phyloP scores from a whole-genome alignment of 225 moss, liverwort and hornwort genomes.

The Neckera pumila region DNA sequence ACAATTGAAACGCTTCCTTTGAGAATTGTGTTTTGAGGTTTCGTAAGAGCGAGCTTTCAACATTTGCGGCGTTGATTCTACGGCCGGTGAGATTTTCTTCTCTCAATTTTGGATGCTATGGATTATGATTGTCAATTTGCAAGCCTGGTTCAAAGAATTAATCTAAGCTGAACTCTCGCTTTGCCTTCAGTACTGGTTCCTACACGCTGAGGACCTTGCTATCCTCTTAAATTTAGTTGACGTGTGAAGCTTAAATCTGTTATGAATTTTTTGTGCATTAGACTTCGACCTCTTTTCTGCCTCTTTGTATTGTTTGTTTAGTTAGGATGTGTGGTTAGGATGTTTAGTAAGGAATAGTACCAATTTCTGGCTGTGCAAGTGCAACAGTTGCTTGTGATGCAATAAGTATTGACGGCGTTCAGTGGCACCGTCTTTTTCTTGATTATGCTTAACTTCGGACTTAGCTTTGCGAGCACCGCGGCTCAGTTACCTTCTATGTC shows the following conservation, averaged over 20 bases:
- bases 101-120: background rate
- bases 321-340: background rate
- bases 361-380: background rate
- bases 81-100: background rate
- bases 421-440: background rate
- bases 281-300: background rate
- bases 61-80: background rate
- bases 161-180: background rate
- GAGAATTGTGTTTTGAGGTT: background rate
- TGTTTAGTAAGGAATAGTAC: background rate
- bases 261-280: background rate
- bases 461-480: background rate
- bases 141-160: background rate
- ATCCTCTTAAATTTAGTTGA: background rate
- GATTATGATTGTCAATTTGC: background rate
- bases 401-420: background rate
- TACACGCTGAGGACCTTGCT: background rate
- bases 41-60: background rate
- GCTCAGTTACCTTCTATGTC: background rate
- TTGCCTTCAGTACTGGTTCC: background rate
- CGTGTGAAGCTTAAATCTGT: background rate
- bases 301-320: background rate
- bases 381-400: background rate
- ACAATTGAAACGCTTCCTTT: background rate
- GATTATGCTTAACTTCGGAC: background rate